Evolutionary conservation across 371 early-diverging fungal genomes (phyloP).

Genomic region (Rhizopus arrhizus): DNA sequence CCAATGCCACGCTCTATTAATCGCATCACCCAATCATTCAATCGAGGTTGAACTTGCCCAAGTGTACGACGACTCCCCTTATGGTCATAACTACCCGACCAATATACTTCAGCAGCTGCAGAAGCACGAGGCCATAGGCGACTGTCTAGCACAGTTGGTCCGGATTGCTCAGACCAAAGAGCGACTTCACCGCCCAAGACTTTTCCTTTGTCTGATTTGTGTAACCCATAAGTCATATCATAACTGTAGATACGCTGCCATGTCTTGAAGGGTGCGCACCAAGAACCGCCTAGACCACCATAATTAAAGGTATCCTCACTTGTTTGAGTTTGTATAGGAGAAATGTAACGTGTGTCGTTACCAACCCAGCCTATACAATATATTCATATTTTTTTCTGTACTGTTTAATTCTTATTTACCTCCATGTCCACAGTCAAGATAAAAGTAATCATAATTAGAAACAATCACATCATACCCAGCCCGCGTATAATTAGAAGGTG

Average conservation of each 20-base stretch:
- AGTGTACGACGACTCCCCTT: conserved; percentile 46
- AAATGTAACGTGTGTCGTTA: conserved; percentile 43
- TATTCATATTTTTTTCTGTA: background rate
- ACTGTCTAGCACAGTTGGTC: conserved; percentile 60
- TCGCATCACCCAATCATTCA: conserved; percentile 52
- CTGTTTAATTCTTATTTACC: conserved; percentile 31
- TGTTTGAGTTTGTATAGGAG: conserved; percentile 40
- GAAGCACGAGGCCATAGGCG: conserved; percentile 76
- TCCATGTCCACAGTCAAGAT: conserved; percentile 74
- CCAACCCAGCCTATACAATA: conserved; percentile 41
- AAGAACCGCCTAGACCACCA: conserved; percentile 63
- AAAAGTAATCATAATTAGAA: conserved; percentile 64
- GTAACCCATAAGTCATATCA: conserved; percentile 63
- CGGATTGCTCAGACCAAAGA: conserved; percentile 77
- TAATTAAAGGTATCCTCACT: conserved; percentile 40
- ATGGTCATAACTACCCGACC: conserved; percentile 71
- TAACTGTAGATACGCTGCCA: conserved; percentile 82
- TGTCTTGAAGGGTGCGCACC: conserved; percentile 68
- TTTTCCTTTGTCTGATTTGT: conserved; percentile 46
- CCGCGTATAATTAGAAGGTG: conserved; percentile 47
- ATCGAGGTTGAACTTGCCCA: conserved; percentile 34
- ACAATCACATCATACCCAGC: conserved; percentile 61
- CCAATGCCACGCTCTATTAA: conserved; percentile 67
- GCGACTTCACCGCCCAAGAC: conserved; percentile 58
- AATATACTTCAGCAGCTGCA: conserved; percentile 73